Base-by-base conservation (phyloP, 208 protist species). In the Trypanosoma mega region DNA sequence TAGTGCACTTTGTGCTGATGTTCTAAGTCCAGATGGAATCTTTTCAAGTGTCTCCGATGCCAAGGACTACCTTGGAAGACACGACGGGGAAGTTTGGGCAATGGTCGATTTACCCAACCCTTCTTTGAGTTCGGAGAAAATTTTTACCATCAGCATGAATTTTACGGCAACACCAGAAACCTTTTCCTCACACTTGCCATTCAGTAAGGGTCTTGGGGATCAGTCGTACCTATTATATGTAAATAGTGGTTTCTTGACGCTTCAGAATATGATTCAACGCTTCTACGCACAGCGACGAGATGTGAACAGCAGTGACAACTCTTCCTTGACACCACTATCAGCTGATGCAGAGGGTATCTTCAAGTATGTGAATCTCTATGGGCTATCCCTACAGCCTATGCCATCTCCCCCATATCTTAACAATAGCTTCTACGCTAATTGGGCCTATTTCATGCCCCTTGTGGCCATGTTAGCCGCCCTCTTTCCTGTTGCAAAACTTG, bases 101-200 rank as follows among this genome's bases (percentile, higher is more conserved):
- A 75, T 96, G 47, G 65, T 89, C 9, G 58, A 87, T 48, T 63
- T 96, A 26, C 67, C 65, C 12, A 65, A 37, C 14, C 61, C 54
- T 20, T 12, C 45, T 23, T 64, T 77, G 21, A 7, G 9, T 4
- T 4, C 24, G 23, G 60, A n/a, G 23, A 67, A 36, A 4, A 46
- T 47, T 8, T 91, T 87, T 75, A 89, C 84, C 30, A 88, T 95
- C 63, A 78, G 85, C 59, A 92, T 95, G 85, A 95, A 95, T 67
- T 92, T 84, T 67, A 88, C 82, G 20, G 83, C 85, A 31, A 92
- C 85, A 1, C 76, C 85, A 23, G 70, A 49, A 52, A 95, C 88
- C 2, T 80, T 66, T 62, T 46, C 60, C 11, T 59, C 78, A 33
- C 63, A 43, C 37, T 60, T 68, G 24, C 39, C 61, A 18, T 63